These are phyloP conservation scores for Calonectria honghensis DNA, from an alignment of 2,329 filamentous ascomycete species.

Conservation along the genomic window DNA sequence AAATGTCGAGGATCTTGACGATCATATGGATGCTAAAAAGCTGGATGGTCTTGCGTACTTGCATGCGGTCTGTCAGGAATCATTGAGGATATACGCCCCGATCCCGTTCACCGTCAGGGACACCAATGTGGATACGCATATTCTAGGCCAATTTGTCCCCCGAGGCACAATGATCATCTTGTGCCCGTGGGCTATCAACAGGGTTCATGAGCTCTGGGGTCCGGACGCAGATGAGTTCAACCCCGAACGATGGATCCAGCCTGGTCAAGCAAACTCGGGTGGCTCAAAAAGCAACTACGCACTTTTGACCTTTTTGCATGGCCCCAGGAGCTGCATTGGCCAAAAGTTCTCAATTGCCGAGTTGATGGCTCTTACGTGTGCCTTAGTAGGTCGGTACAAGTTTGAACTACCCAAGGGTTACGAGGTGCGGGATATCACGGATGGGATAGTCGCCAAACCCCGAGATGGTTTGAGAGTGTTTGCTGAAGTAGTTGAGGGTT, in stretches of 20 bases:
- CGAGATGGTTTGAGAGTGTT: slow-evolving; percentile 38
- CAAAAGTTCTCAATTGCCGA: slow-evolving; percentile 51
- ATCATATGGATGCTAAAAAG: slow-evolving; percentile 45
- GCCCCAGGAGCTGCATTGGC: slow-evolving; percentile 56
- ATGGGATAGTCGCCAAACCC: slow-evolving; percentile 48
- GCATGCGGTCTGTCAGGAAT: slow-evolving; percentile 65
- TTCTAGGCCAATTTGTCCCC: slow-evolving; percentile 60
- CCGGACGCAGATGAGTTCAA: slow-evolving; percentile 59
- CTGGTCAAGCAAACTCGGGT: slow-evolving; percentile 68
- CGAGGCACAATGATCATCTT: slow-evolving; percentile 60
- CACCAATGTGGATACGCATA: slow-evolving; percentile 56
- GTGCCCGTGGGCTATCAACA: slow-evolving; percentile 57
- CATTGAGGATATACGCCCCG: slow-evolving; percentile 64
- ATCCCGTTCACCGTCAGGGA: slow-evolving; percentile 59
- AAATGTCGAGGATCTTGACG: slow-evolving; percentile 57
- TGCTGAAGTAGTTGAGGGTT: slow-evolving; percentile 36
- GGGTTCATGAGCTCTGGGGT: slow-evolving; percentile 60
- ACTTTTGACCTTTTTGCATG: slow-evolving; percentile 85
- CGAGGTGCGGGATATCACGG: slow-evolving; percentile 46
- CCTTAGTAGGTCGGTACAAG: slow-evolving; percentile 44
- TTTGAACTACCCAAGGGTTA: slow-evolving; percentile 45
- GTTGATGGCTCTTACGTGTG: slow-evolving; percentile 48
- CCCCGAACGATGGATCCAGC: slow-evolving; percentile 61
- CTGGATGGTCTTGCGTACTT: slow-evolving; percentile 64
- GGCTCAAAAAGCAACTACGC: slow-evolving; percentile 81